Evolutionary conservation across 2,329 filamentous ascomycete genomes (phyloP).

Genomic region (Claviceps fusiformis): DNA sequence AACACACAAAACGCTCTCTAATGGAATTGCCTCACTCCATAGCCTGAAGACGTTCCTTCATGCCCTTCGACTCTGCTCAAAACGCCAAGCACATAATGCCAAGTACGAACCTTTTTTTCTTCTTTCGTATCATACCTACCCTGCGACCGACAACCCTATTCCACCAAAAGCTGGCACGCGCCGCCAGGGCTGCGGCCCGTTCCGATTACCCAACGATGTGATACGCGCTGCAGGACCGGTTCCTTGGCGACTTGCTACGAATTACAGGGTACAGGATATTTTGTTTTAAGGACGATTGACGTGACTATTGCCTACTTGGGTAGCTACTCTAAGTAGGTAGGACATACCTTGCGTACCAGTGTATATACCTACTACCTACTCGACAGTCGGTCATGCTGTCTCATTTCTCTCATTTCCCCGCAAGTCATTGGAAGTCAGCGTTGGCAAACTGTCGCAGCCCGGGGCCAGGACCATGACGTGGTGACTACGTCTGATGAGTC

Average conservation of each 20-base stretch:
- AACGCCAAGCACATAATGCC: not conserved
- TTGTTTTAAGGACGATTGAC: too few species aligned
- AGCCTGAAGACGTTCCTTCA: too few species aligned
- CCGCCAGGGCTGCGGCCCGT: not conserved
- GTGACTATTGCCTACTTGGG: too few species aligned
- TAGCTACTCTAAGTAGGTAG: too few species aligned
- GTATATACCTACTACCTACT: too few species aligned
- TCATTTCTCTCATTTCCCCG: too few species aligned
- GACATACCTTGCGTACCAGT: too few species aligned
- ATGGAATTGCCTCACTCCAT: too few species aligned
- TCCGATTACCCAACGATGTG: not conserved
- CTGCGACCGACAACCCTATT: not conserved
- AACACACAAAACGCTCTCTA: not conserved
- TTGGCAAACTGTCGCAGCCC: not conserved
- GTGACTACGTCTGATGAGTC: not conserved
- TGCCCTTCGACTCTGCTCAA: not conserved
- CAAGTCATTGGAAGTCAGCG: not conserved
- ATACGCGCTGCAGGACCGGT: not conserved
- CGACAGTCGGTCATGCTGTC: too few species aligned
- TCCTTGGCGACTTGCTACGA: not conserved
- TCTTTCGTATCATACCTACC: not conserved
- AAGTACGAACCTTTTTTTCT: not conserved
- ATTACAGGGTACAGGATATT: too few species aligned
- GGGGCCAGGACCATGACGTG: not conserved
- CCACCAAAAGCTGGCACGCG: not conserved